These are phyloP conservation scores for Mycena epipterygia DNA, from an alignment of 768 basidiomycete species.

Conservation along the genomic window DNA sequence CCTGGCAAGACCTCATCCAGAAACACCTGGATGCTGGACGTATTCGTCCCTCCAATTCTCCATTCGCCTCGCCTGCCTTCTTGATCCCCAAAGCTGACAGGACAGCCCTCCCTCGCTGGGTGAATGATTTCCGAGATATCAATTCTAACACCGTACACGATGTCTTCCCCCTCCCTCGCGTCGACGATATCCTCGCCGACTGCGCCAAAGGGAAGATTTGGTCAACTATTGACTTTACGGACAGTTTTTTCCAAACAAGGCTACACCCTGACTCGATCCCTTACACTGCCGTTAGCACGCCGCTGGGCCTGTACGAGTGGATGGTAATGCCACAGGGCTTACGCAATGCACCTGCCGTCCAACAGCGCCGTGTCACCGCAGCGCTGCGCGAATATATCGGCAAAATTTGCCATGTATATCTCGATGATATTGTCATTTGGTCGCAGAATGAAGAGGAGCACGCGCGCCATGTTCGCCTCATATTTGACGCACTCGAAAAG, in stretches of 20 bases:
- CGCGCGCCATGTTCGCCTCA: not conserved
- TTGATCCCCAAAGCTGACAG: not conserved
- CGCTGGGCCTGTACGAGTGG: not conserved
- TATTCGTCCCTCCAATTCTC: not conserved
- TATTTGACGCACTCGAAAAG: not conserved
- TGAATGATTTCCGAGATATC: not conserved
- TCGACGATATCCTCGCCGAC: not conserved
- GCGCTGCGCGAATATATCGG: not conserved
- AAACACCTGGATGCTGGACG: not conserved
- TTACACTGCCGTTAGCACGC: not conserved
- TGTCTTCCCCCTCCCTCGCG: not conserved
- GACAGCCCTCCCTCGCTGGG: not conserved
- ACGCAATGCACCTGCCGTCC: not conserved
- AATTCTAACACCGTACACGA: not conserved
- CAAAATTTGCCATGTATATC: too few relatives aligned
- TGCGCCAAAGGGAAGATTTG: too few relatives aligned
- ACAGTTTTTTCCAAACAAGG: not conserved
- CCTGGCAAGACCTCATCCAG: not conserved
- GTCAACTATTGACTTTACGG: not conserved
- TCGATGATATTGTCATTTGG: conserved; percentile 8
- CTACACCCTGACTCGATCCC: conserved; percentile 2
- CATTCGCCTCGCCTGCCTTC: not conserved
- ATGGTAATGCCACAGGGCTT: not conserved
- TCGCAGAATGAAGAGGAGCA: not conserved
- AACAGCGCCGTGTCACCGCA: not conserved